Percentiles rank a stretch among this genome's conserved stretches.
Conservation (phyloP, 1,284 basidiomycete genomes). For the Tilletia caries region DNA sequence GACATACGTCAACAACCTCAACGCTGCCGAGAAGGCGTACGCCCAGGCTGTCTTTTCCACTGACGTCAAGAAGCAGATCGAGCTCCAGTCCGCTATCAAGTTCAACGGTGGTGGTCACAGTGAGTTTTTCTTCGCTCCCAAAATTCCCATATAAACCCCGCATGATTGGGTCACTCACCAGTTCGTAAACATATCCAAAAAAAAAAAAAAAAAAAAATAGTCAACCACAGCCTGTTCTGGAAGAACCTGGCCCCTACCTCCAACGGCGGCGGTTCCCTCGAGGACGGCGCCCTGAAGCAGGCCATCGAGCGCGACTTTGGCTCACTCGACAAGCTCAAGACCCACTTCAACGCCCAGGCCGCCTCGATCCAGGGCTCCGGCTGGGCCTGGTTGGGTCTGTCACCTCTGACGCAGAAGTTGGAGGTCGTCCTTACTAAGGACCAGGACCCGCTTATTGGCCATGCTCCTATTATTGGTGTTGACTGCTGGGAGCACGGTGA, state of each 20-base stretch:
- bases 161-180: too few species aligned
- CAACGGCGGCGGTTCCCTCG: constrained; percentile 62
- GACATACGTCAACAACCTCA: constrained; percentile 47
- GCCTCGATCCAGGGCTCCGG: constrained; percentile 93
- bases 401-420: constrained; percentile 62
- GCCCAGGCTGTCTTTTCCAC: constrained; percentile 63
- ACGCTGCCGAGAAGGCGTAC: constrained; percentile 79
- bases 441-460: constrained; percentile 87
- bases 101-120: constrained; percentile 77
- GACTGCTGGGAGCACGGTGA: constrained; percentile 88
- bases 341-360: constrained; percentile 80
- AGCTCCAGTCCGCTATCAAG: constrained; percentile 78
- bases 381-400: constrained; percentile 81
- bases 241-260: constrained; percentile 66
- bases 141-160: too few species aligned
- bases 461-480: constrained; percentile 86
- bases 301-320: constrained; percentile 83
- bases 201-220: constrained; percentile 18
- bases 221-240: constrained; percentile 94
- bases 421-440: constrained; percentile 81
- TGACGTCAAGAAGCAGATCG: constrained; percentile 75
- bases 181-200: too few species aligned
- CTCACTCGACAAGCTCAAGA: constrained; percentile 71
- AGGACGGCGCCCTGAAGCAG: constrained; percentile 67
- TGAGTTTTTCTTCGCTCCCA: constrained; percentile 54